Evolutionary conservation across 345 rosid species (phyloP).

Genomic region (Sonneratia alba): DNA sequence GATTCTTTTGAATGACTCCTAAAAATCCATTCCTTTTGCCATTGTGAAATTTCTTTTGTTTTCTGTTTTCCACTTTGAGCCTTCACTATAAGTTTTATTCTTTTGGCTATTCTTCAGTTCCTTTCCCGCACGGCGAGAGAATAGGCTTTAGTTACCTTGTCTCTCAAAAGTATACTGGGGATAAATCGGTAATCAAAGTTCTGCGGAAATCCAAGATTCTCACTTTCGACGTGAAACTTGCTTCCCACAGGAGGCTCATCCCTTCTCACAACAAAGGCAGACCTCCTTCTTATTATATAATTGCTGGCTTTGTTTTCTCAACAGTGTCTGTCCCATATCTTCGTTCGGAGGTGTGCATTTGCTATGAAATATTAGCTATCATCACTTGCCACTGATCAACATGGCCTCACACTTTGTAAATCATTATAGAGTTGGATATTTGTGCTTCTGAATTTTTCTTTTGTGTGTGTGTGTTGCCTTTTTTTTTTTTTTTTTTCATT

Average conservation of each 20-base stretch:
- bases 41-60: background rate
- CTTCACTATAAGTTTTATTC: background rate
- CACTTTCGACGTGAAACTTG: conserved; percentile 62
- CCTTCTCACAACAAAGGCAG: conserved; percentile 71
- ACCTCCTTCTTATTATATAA: conserved; percentile 80
- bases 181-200: conserved; percentile 64
- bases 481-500: background rate
- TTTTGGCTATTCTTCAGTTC: conserved; percentile 38
- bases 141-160: conserved; percentile 90
- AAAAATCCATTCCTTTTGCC: background rate
- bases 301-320: conserved; percentile 84
- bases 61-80: background rate
- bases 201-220: conserved; percentile 53
- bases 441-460: background rate
- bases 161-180: conserved; percentile 87
- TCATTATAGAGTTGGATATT: background rate
- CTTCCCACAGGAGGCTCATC: conserved; percentile 66
- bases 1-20: background rate
- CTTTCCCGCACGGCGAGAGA: conserved; percentile 87
- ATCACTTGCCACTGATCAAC: background rate
- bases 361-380: background rate
- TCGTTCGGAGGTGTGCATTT: conserved; percentile 64
- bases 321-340: conserved; percentile 84
- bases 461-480: conserved; percentile 3
- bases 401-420: background rate